Base-by-base conservation (phyloP, 345 rosid species). In the Brassica incana region DNA sequence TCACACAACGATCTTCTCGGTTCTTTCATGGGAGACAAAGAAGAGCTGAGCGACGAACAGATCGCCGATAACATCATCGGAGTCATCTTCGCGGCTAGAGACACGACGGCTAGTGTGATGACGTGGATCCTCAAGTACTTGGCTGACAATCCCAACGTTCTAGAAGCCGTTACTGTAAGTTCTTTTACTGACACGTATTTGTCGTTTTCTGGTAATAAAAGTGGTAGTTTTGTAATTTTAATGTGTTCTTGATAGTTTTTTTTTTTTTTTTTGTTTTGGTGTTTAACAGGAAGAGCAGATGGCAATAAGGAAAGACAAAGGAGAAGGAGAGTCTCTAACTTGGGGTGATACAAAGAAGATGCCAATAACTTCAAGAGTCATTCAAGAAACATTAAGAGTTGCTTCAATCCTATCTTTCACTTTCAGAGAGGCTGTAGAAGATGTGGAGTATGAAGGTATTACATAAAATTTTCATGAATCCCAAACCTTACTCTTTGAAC, bases 111-210 rank as follows among this genome's bases (percentile, higher is more conserved):
- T 97, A 91, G 97, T 70, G 92, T 86, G 10, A 79, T 89, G 80
- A 86, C 98, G 18, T 93, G 98, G 98, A 90, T 89, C 71, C 86
- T 91, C 81, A 93, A 93, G 86, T 93, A 88, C 84, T 88, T 93
- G 5, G 88, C 83, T 4, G 95, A 91, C 67, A 88, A 91, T 80
- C 91, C 89, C 8, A 73, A 74, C 62, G 89, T 88, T 61, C 92
- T 93, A 56, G 84, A 83, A 82, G 89, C 94, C 45, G 98, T 93
- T 78, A 88, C 91, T 2, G 98, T 93, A 85, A 88, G 90, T 65
- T 4, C 71, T 12, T 1, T 66, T 71, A 5, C 64, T 0, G 76
- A 50, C 65, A 71, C 72, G 72, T 71, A 27, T 40, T 15, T 63
- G 71, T 63, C 56, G 58, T 69, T 56, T 74, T 75, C 18, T 30